A percentile compares a stretch with the other conserved stretches of the same genome.
phyloP scores from a whole-genome alignment of 1,139 yeast genomes.

The Kodamaea plutei region DNA sequence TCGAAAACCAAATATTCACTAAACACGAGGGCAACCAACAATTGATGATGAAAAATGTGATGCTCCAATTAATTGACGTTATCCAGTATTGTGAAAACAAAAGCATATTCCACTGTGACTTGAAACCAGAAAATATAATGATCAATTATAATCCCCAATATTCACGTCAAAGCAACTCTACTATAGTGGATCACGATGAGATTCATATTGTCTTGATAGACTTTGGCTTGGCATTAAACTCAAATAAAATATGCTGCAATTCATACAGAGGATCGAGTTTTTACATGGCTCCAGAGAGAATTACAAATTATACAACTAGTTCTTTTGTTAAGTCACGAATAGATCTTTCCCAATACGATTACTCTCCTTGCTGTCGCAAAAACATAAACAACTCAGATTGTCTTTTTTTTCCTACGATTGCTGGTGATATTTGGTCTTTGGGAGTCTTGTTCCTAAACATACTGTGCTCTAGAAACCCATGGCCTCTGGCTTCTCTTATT shows the following conservation, averaged over 20 bases:
- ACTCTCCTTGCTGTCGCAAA: conserved; percentile 16
- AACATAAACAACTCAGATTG: conserved; percentile 24
- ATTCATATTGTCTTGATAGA: conserved; percentile 66
- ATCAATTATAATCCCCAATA: conserved; percentile 37
- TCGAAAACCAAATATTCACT: conserved; percentile 57
- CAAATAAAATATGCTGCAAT: conserved; percentile 57
- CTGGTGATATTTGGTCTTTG: conserved; percentile 87
- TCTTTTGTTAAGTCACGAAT: conserved; percentile 24
- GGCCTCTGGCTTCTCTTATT: conserved; percentile 79
- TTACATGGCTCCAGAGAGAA: conserved; percentile 91
- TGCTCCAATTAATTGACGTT: conserved; percentile 72
- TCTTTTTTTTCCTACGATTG: conserved; percentile 55
- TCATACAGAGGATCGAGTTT: conserved; percentile 84
- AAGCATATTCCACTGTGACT: conserved; percentile 80
- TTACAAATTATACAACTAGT: conserved; percentile 44
- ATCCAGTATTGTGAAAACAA: conserved; percentile 63
- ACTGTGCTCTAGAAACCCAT: conserved; percentile 83
- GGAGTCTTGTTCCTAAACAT: conserved; percentile 79
- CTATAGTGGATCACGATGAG: conserved; percentile 49
- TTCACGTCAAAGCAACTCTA: conserved; percentile 14
- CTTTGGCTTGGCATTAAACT: conserved; percentile 76
- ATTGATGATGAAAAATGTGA: conserved; percentile 60
- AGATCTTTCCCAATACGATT: conserved; percentile 28
- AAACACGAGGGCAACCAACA: conserved; percentile 27
- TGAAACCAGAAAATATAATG: conserved; percentile 86